Conservation (phyloP, 2,329 filamentous ascomycete genomes). For the Calonectria montana region DNA sequence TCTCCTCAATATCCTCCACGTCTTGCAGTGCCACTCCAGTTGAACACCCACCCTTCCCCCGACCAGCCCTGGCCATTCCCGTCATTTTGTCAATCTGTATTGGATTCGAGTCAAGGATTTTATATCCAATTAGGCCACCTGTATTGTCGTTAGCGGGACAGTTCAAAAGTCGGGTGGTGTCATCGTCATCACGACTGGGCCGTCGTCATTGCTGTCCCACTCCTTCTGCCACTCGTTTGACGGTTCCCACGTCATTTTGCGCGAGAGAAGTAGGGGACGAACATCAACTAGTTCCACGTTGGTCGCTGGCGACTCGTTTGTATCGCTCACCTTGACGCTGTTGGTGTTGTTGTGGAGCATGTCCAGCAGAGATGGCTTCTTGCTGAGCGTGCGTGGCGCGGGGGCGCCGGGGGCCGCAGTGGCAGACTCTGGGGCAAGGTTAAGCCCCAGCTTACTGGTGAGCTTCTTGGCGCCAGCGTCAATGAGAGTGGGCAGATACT, state of each 20-base stretch:
- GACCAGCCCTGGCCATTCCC: background rate
- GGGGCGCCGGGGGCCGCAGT: background rate
- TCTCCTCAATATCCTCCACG: background rate
- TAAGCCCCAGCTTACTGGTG: slow-evolving; percentile 4
- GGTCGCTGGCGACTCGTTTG: background rate
- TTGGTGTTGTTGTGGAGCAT: slow-evolving; percentile 3
- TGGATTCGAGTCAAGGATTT: background rate
- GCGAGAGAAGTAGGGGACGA: slow-evolving; percentile 7
- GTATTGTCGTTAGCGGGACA: background rate
- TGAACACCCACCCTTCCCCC: too few species aligned
- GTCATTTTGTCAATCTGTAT: background rate
- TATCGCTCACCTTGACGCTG: slow-evolving; percentile 21
- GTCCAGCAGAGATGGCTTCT: slow-evolving; percentile 19
- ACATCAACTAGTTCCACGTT: slow-evolving; percentile 9
- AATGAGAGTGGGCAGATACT: slow-evolving; percentile 22
- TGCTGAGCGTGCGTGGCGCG: background rate
- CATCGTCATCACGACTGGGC: slow-evolving; percentile 21
- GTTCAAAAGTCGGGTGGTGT: slow-evolving; percentile 21
- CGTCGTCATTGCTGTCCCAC: slow-evolving; percentile 29
- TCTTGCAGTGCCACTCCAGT: too few species aligned
- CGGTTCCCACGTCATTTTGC: slow-evolving; percentile 16
- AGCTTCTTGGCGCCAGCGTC: slow-evolving; percentile 1
- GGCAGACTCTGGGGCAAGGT: slow-evolving; percentile 6
- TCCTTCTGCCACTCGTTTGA: slow-evolving; percentile 26
- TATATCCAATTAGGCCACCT: background rate